These are phyloP conservation scores for Paramyrothecium sp. DNA, from an alignment of 2,329 filamentous ascomycete genomes.

Conservation along the genomic window DNA sequence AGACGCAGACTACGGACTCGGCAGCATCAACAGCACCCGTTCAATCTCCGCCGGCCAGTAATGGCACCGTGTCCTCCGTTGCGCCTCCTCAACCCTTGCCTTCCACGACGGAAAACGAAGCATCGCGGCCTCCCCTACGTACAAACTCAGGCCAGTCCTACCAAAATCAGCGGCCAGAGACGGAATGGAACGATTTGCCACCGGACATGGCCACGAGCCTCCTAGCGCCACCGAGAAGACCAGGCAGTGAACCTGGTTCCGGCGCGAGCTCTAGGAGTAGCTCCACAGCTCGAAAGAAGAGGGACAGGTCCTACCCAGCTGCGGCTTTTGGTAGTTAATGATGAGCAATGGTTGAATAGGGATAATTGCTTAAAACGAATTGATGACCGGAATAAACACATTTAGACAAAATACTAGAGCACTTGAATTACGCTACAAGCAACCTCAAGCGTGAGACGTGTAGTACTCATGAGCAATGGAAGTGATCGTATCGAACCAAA, in stretches of 20 bases:
- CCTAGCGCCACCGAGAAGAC: conserved; percentile 23
- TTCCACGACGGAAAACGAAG: conserved; percentile 15
- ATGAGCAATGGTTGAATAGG: not conserved
- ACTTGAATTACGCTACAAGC: not conserved
- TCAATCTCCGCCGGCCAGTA: conserved; percentile 17
- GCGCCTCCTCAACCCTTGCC: conserved; percentile 23
- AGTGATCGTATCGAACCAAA: not conserved
- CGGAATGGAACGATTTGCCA: conserved; percentile 66
- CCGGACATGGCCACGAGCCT: conserved; percentile 51
- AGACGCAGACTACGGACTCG: conserved; percentile 11
- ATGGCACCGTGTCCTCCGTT: conserved; percentile 29
- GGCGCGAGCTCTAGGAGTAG: conserved; percentile 55
- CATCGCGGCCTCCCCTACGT: conserved; percentile 18
- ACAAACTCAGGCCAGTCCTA: conserved; percentile 43
- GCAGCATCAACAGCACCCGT: conserved; percentile 8
- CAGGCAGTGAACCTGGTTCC: conserved; percentile 30
- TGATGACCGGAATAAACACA: not conserved
- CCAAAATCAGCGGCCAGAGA: conserved; percentile 57
- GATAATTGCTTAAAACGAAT: not conserved
- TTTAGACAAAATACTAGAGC: not conserved
- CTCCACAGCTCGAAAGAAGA: conserved; percentile 53
- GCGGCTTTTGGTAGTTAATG: conserved; percentile 54
- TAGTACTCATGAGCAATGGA: too few species aligned
- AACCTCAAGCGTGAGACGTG: too few species aligned
- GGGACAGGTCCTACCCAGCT: conserved; percentile 59